Base-by-base conservation (phyloP, 176 grass and related monocot species). In the Dactylis glomerata region DNA sequence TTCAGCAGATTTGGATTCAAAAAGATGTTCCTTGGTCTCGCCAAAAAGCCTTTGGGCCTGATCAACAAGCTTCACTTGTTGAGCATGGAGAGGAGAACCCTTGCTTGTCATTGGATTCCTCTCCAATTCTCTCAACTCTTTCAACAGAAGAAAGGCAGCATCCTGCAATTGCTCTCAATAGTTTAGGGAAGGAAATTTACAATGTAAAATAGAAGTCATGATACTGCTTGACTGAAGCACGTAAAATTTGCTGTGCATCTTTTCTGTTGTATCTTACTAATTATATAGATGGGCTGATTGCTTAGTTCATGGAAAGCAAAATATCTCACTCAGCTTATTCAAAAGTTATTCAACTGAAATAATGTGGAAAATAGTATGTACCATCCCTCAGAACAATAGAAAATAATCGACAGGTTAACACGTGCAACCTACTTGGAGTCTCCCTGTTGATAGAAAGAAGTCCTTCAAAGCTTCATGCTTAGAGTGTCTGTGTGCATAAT, bases 381-480 rank as follows among this genome's bases (percentile, higher is more conserved):
- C 31, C n/a, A 73, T 28, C n/a, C 71, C 79, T 79, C n/a, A 83
- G 67, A 80, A 63, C 19, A 75, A 85, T 47, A 62, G n/a, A 77
- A 24, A 86, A 34, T 37, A 82, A 79, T 46, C 28, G 12, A 62
- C 28, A 81, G 11, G 72, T 77, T 42, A 81, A 76, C 64, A 63
- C 68, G 85, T 73, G 78, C 66, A 88, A 91, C 95, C 52, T 88
- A 99, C 96, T 80, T 93, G 93, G 63, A 96, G 88, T 78, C 87
- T 91, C 33, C 96, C 96, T 17, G 93, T 94, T 55, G 91, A 90
- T 79, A 99, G 88, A 86, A 99, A 99, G 75, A 99, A 99, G 67
- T 99, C 91, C 91, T 99, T 99, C 75, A 99, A 81, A 85, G 86
- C 87, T 94, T 99, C 96, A 87, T 99, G 96, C 68, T 94, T 94